Percentiles rank a stretch among this genome's conserved stretches.
Conservation (phyloP, 768 basidiomycete genomes). For the Punctularia strigosozonata region DNA sequence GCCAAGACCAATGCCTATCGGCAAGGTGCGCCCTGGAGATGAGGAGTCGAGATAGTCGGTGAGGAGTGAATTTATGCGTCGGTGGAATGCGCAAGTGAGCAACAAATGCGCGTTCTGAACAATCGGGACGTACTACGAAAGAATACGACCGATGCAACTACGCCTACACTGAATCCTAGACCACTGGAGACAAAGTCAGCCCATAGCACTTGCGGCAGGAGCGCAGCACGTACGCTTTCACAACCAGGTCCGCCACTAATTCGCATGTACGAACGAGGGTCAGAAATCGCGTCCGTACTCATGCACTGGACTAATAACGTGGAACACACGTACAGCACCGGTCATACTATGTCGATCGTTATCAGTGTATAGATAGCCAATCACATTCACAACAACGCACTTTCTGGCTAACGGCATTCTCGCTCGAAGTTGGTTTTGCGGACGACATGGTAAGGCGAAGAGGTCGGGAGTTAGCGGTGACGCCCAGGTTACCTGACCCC, state of each 20-base stretch:
- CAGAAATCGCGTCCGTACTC: slow-evolving; percentile 12
- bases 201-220: not conserved
- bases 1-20: slow-evolving; percentile 55
- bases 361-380: not conserved
- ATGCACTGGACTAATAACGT: slow-evolving; percentile 7
- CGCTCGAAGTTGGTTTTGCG: slow-evolving; percentile 66
- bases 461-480: slow-evolving; percentile 2
- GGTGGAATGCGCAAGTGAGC: not conserved
- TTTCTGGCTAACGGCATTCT: slow-evolving; percentile 86
- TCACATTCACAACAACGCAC: slow-evolving; percentile 23
- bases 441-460: slow-evolving; percentile 25
- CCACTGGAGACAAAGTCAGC: slow-evolving; percentile 36
- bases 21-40: slow-evolving; percentile 64
- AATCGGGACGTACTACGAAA: slow-evolving; percentile 66
- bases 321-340: slow-evolving; percentile 56
- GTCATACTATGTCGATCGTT: slow-evolving; percentile 47
- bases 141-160: slow-evolving; percentile 80
- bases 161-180: slow-evolving; percentile 81
- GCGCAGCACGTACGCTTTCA: slow-evolving; percentile 59
- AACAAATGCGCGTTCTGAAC: slow-evolving; percentile 1
- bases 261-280: slow-evolving; percentile 3
- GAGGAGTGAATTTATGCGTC: slow-evolving; percentile 3
- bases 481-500: no score
- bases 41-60: slow-evolving; percentile 1
- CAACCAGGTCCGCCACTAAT: slow-evolving; percentile 73